phyloP scores from a whole-genome alignment of 2,329 filamentous ascomycete genomes.

The Pestalotiopsis sp. region DNA sequence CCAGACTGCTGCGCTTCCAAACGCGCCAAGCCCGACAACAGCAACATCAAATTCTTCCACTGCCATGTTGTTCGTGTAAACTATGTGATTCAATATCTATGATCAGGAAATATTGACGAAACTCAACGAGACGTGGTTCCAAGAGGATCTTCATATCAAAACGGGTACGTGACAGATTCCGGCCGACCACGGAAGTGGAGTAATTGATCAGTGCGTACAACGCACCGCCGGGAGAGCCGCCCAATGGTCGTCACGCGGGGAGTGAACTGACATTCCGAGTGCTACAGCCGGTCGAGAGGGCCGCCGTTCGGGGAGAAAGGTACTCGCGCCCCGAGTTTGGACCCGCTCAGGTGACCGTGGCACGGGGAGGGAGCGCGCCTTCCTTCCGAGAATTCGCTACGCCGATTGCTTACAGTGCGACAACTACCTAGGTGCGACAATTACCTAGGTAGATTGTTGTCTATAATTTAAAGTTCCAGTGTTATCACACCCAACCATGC shows the following conservation, averaged over 20 bases:
- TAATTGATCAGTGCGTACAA: background rate
- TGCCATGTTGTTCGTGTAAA: background rate
- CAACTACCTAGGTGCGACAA: too few species aligned
- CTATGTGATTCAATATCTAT: background rate
- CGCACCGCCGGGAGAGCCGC: too few species aligned
- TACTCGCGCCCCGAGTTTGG: too few species aligned
- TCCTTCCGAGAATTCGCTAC: background rate
- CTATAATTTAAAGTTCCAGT: background rate
- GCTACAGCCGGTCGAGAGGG: too few species aligned
- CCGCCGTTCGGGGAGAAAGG: too few species aligned
- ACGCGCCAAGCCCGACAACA: background rate
- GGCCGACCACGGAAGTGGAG: background rate
- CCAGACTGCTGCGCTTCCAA: background rate
- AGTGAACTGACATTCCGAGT: too few species aligned
- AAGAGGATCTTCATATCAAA: background rate
- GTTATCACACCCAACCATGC: background rate
- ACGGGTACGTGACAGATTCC: background rate
- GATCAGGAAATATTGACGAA: background rate
- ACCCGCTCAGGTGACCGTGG: background rate
- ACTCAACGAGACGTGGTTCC: background rate
- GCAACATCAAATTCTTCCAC: background rate
- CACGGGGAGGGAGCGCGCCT: background rate
- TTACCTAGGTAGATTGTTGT: background rate
- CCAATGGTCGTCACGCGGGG: too few species aligned
- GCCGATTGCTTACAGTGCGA: background rate